Base-by-base conservation (phyloP, 2,329 filamentous ascomycete species). In the Teratosphaeria epicoccoides region DNA sequence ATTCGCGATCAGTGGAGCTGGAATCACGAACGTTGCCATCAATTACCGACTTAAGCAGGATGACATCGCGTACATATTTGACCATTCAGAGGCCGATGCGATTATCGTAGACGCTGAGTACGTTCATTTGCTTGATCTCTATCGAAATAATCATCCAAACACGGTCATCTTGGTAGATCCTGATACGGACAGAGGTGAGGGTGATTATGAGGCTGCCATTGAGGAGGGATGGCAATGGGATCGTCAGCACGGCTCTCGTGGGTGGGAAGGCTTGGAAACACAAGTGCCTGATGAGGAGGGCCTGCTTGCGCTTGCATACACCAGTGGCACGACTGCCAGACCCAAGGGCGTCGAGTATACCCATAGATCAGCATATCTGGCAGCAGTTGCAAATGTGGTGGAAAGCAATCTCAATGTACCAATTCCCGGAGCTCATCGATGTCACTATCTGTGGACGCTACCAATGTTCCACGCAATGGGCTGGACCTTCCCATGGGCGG, bases 331-430 rank as follows among this genome's bases (percentile, higher is more conserved):
- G 1, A 97, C 93, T 0, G 89, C 90, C 0, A 77, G 80, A 25
- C 93, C 93, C 1, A 97, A 98, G 68, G 93, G 93, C 4, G 91
- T 96, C 2, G 83, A 95, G 51, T 96, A 86, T 65, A 96, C 88
- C 1, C 88, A 97, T 68, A 80, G 93, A 46, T 87, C 90, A 3
- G 82, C 82, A 6, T 98, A 97, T 65, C 76, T 98, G 11, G 91
- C 88, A 0, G 77, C 88, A 0, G 17, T 59, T 59, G 90, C 76
- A 10, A 97, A 97, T 66, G 75, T 97, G 0, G 81, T 97, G 52
- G 93, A 98, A 67, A 88, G 87, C 0, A 87, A 87, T 0, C 75
- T 98, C 43, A 95, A 94, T 62, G 50, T 54, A 10, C 51, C 55
- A 12, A 56, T 61, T 40, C 51, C 58, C 2, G 55, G 55, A 6